Conservation (phyloP, 768 basidiomycete species). For the Tulasnella sp. region DNA sequence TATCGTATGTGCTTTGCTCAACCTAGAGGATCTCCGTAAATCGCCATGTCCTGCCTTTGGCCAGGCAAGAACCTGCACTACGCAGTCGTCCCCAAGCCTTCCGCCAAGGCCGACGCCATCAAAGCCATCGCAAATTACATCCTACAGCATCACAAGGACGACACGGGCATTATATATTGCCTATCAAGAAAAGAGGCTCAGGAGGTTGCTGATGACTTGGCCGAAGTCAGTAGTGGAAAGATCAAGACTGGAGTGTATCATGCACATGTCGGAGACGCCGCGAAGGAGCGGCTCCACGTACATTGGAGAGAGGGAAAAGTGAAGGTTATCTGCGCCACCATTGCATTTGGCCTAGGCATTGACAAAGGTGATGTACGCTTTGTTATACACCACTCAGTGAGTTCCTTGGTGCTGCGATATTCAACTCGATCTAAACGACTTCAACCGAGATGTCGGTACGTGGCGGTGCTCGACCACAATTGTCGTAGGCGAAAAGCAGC, state of each 20-base stretch:
- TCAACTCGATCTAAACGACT: background rate
- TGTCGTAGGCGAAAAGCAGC: constrained; percentile 18
- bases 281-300: constrained; percentile 70
- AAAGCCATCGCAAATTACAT: constrained; percentile 68
- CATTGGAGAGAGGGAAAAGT: constrained; percentile 73
- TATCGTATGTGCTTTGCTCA: constrained; percentile 50
- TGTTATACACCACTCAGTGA: constrained; percentile 83
- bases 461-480: constrained; percentile 30
- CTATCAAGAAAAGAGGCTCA: constrained; percentile 80
- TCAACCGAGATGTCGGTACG: constrained; percentile 44
- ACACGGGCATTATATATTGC: constrained; percentile 89
- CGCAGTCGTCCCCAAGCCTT: constrained; percentile 66
- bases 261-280: constrained; percentile 58
- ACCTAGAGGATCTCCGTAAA: background rate
- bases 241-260: constrained; percentile 83
- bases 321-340: constrained; percentile 88
- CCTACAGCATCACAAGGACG: constrained; percentile 55
- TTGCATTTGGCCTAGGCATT: constrained; percentile 50
- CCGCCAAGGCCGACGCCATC: constrained; percentile 50
- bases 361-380: constrained; percentile 88
- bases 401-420: constrained; percentile 34
- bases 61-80: constrained; percentile 70
- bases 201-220: constrained; percentile 61
- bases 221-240: constrained; percentile 49
- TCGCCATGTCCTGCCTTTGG: background rate